phyloP scores from a whole-genome alignment of 192 early-diverging fungal genomes.

The Rhizophlyctis rosea region DNA sequence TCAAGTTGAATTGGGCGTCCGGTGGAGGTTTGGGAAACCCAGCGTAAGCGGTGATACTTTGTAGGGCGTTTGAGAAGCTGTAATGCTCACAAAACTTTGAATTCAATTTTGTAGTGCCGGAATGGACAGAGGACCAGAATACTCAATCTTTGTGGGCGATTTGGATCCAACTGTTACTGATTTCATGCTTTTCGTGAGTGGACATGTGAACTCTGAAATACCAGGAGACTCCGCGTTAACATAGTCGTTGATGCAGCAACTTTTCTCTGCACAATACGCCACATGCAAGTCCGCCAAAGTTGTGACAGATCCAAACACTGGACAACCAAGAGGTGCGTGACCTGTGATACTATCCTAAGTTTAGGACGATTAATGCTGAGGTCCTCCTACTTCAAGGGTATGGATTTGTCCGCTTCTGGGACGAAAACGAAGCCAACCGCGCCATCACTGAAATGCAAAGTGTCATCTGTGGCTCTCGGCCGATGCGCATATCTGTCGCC shows the following conservation, averaged over 20 bases:
- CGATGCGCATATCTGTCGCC: slow-evolving; percentile 86
- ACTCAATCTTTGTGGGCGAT: slow-evolving; percentile 95
- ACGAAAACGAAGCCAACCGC: slow-evolving; percentile 83
- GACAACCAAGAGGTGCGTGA: slow-evolving; percentile 57
- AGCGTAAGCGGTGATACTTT: slow-evolving; percentile 28
- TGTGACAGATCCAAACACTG: slow-evolving; percentile 82
- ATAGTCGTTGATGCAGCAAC: slow-evolving; percentile 44
- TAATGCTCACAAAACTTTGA: neutral
- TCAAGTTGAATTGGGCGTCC: slow-evolving; percentile 97
- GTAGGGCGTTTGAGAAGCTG: neutral
- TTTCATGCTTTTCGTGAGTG: slow-evolving; percentile 69
- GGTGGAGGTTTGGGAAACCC: slow-evolving; percentile 73
- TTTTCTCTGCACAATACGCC: slow-evolving; percentile 80
- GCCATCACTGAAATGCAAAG: slow-evolving; percentile 92
- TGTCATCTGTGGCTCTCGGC: slow-evolving; percentile 70
- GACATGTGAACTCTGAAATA: neutral
- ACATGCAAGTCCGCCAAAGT: slow-evolving; percentile 91
- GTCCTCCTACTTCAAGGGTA: slow-evolving; percentile 46
- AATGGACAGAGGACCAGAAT: slow-evolving; percentile 70
- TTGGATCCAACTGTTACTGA: slow-evolving; percentile 88
- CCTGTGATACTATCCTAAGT: neutral
- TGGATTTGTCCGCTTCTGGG: slow-evolving; percentile 91
- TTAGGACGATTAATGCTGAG: neutral
- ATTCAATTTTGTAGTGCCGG: neutral
- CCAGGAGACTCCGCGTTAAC: no score